Evolutionary conservation across 495 filamentous ascomycete species (phyloP), one percentile per base, ranked within the genome.

Genomic region (Penicillium crystallinum): DNA sequence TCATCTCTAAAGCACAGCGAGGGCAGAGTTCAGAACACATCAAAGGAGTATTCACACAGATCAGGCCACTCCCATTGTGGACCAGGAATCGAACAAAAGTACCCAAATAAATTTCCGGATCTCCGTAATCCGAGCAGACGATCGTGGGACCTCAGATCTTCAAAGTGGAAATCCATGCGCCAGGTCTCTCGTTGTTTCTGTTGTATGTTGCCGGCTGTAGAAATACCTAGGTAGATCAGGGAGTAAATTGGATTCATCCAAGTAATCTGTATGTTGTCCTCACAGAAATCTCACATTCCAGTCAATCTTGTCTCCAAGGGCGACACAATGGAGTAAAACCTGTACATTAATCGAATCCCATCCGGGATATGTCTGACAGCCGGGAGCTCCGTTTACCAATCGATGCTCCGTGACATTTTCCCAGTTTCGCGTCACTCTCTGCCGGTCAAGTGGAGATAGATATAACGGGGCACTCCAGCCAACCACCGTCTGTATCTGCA

Each of bases 391-490:
- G 53, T 60, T 40, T 39, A 50, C 54, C 48, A 55, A 22, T 21
- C 37, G 37, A 39, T 34, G 30, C 44, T 40, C 43, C 14, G 18
- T 42, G 27, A 43, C 11, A 40, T 53, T 42, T 50, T 31, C 42
- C 59, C 55, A 53, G 52, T 41, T 49, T 55, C 56, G 47, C 53
- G 59, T 60, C 57, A 54, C 50, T 33, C 34, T 35, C 21, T 46
- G 27, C 54, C 49, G 57, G 33, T 33, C 34, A 43, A 58, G 54
- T 59, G 61, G 52, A 54, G 39, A 49, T 37, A 6, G 43, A 49
- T 27, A 57, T 63, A 61, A 63, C 60, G 56, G 57, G 53, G n/a
- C 25, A 12, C 33, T 35, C 23, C 41, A 48, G 46, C 61, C 61
- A 63, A 57, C 54, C 54, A 58, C 34, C 14, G 18, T 4, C 25